These are phyloP conservation scores for Clitoria ternatea DNA, from an alignment of 306 rosid species.

Conservation along the genomic window DNA sequence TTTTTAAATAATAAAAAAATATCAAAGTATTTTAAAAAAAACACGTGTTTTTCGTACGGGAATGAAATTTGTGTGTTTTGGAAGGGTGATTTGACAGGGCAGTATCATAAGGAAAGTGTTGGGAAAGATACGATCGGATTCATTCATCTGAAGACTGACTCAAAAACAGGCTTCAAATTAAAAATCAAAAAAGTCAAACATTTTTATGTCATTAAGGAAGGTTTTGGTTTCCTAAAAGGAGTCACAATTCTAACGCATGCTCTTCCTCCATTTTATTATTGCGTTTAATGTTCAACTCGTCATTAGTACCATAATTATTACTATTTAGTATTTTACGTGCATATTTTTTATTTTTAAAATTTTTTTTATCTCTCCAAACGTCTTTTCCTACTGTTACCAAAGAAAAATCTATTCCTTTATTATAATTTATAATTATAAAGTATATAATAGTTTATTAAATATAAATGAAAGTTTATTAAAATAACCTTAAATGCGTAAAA, in stretches of 20 bases:
- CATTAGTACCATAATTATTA: not conserved
- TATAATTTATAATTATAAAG: too few relatives aligned
- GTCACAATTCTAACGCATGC: constrained; percentile 53
- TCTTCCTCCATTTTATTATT: constrained; percentile 27
- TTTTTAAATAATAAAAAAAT: too few relatives aligned
- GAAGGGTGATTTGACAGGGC: constrained; percentile 17
- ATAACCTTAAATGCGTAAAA: too few relatives aligned
- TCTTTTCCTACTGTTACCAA: too few relatives aligned
- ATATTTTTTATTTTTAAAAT: not conserved
- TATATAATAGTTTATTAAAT: too few relatives aligned
- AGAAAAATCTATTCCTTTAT: too few relatives aligned
- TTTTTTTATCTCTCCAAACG: too few relatives aligned
- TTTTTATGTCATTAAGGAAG: constrained; percentile 31
- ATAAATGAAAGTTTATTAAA: too few relatives aligned
- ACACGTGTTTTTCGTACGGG: too few relatives aligned
- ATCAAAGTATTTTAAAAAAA: too few relatives aligned
- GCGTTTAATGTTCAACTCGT: constrained; percentile 8
- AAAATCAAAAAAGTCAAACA: constrained; percentile 33
- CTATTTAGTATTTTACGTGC: not conserved
- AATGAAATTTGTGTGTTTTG: too few relatives aligned
- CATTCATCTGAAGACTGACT: constrained; percentile 13
- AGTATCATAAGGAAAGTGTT: constrained; percentile 28
- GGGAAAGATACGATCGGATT: constrained; percentile 31
- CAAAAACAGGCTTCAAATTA: constrained; percentile 3
- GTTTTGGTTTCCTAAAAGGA: constrained; percentile 55